Base-by-base conservation (phyloP, 2,329 filamentous ascomycete species). In the Clarireedia hainanense region DNA sequence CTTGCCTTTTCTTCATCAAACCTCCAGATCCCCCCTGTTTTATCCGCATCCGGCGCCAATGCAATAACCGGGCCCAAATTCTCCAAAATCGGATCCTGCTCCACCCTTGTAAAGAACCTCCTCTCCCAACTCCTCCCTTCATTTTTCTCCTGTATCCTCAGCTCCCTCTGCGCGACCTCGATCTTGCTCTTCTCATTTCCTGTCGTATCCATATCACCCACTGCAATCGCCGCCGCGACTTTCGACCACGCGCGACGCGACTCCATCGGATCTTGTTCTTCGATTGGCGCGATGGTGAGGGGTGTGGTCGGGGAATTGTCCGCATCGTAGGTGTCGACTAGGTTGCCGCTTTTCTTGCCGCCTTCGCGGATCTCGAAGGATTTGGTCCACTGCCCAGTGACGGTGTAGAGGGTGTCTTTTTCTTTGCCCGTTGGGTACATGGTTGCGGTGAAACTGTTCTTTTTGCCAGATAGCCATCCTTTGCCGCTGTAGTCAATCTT, bases 381-480 rank as follows among this genome's bases (percentile, higher is more conserved):
- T 66, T 90, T 89, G 57, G 84, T 95, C 94, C 94, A 99, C 70
- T 95, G 89, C 24, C 94, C 94, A 30, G 90, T 85, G 40, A 86
- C 79, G n/a, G 84, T 89, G 76, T 92, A 96, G 49, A 86, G 76
- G 58, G 83, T 79, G 52, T 88, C 85, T 72, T 86, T 88, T 72
- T 85, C 89, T 59, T 77, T 76, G 74, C 83, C 73, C 71, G 88
- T 83, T 15, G 76, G 79, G 73, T 87, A 91, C 56, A 97, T 70
- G 24, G 77, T 78, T 14, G 91, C 92, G 12, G 77, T 83, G 70
- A 97, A 90, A 56, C 80, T 88, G 75, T 97, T 97, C 77, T 96
- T 96, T 79, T 95, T 95, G 63, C 92, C 94, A 47, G 87, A 91
- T 9, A 99, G 73, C 92, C 92, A 99, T 57, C 92, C 92, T 70